Base-by-base conservation (phyloP, 2,329 filamentous ascomycete species). In the Aureobasidium sp. region DNA sequence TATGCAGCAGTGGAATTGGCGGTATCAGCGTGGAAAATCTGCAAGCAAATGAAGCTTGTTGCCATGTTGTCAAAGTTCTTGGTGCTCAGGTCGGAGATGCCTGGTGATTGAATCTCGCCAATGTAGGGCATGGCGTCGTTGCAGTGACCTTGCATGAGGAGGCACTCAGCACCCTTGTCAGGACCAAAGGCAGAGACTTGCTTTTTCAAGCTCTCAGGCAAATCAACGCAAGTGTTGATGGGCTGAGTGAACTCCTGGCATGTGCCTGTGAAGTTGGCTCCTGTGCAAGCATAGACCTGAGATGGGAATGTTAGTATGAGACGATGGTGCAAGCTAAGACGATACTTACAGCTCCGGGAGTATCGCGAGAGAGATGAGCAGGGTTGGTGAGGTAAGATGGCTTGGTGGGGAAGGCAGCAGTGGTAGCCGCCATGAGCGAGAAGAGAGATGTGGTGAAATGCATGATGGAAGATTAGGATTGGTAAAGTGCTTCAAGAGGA, bases 391-490 rank as follows among this genome's bases (percentile, higher is more conserved):
- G 6, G 16, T 19, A 37, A n/a, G 2, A 3, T 14, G 39, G 30
- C 30, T 53, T 38, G 38, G 52, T 48, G 8, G 53, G 53, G 24
- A 54, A 22, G 12, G 53, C 53, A 12, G 53, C 24, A 27, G 44
- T 37, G 17, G 41, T 19, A 14, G 44, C 53, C 29, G 24, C 42
- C 29, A 54, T 24, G 35, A 54, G 44, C 27, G 53, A 54, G 35
- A 54, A 8, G 35, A 35, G 5, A 27, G 53, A 11, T n/a, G 29
- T 42, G 34, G 24, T 49, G 53, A 49, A 49, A 2, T 47, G 41
- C 53, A 54, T 54, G 7, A n/a, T 54, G 52, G 25, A 21, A n/a
- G n/a, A n/a, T n/a, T n/a, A n/a, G n/a, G n/a, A n/a, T n/a, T n/a
- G n/a, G n/a, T n/a, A n/a, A n/a, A n/a, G n/a, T n/a, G n/a, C n/a